phyloP scores from a whole-genome alignment of 805 yeast species.

The Hanseniaspora taiwanica region DNA sequence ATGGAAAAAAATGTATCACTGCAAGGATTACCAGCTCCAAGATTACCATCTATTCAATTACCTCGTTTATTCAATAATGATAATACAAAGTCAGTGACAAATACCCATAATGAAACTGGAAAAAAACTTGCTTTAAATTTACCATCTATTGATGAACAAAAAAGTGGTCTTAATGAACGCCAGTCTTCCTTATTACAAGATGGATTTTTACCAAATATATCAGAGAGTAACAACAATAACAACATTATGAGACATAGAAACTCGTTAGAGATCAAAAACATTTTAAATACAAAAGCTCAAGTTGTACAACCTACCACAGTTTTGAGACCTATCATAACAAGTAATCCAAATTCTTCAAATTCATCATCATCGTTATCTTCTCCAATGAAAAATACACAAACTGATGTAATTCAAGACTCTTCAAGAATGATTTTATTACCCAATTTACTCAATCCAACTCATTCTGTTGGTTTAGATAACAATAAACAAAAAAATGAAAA shows the following conservation, averaged over 20 bases:
- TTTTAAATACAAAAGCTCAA: constrained; percentile 3
- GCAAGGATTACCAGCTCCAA: constrained; percentile 20
- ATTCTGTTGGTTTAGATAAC: too few species aligned
- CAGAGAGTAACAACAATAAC: too few species aligned
- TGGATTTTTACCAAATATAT: too few species aligned
- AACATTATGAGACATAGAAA: background rate
- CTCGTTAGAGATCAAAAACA: background rate
- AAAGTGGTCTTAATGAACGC: too few species aligned
- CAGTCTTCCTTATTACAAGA: too few species aligned
- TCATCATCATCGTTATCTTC: background rate
- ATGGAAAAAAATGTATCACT: constrained; percentile 9
- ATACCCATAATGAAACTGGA: background rate
- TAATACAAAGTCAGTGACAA: background rate
- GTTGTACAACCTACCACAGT: constrained; percentile 2
- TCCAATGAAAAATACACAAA: background rate
- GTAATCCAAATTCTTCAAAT: background rate
- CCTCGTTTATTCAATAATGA: constrained; percentile 1
- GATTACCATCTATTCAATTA: constrained; percentile 21
- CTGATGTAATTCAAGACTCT: too few species aligned
- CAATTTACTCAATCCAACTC: too few species aligned
- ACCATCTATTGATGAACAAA: too few species aligned
- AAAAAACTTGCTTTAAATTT: too few species aligned
- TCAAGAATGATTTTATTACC: too few species aligned
- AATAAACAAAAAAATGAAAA: too few species aligned
- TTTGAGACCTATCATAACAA: constrained; percentile 4